These are phyloP conservation scores for Urtica urens DNA, from an alignment of 306 rosid genomes.

Conservation along the genomic window DNA sequence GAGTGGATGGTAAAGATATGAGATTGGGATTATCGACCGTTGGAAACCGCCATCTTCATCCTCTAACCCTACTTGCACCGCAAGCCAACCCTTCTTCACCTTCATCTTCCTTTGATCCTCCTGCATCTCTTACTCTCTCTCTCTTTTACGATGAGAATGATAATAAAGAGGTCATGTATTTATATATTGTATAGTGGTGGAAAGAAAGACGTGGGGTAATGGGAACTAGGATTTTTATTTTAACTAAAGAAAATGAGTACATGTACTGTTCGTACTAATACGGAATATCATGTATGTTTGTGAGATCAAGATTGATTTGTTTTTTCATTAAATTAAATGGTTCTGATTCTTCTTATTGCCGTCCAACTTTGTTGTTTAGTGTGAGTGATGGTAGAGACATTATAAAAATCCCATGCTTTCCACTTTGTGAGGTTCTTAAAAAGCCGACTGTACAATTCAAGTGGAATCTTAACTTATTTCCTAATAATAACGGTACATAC, in stretches of 20 bases:
- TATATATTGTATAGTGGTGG: not conserved
- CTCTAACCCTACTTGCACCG: conserved; percentile 47
- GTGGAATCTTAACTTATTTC: too few species aligned
- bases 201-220: not conserved
- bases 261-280: conserved; percentile 5
- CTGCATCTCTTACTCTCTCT: too few species aligned
- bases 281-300: conserved; percentile 1
- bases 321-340: conserved; percentile 1
- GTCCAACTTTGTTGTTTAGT: conserved; percentile 4
- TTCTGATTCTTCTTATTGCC: conserved; percentile 1
- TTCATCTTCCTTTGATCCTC: conserved; percentile 47
- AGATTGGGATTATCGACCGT: conserved; percentile 44
- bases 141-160: too few species aligned
- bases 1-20: conserved; percentile 55
- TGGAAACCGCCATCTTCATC: conserved; percentile 38
- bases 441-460: too few species aligned
- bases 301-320: not conserved
- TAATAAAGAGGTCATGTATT: too few species aligned
- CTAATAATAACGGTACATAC: too few species aligned
- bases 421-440: conserved; percentile 6
- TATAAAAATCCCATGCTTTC: not conserved
- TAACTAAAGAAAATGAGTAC: too few species aligned
- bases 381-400: conserved; percentile 1
- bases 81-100: conserved; percentile 66
- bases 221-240: too few species aligned